phyloP scores from a whole-genome alignment of 305 asterid species.

The Solanum aculeatissimum region DNA sequence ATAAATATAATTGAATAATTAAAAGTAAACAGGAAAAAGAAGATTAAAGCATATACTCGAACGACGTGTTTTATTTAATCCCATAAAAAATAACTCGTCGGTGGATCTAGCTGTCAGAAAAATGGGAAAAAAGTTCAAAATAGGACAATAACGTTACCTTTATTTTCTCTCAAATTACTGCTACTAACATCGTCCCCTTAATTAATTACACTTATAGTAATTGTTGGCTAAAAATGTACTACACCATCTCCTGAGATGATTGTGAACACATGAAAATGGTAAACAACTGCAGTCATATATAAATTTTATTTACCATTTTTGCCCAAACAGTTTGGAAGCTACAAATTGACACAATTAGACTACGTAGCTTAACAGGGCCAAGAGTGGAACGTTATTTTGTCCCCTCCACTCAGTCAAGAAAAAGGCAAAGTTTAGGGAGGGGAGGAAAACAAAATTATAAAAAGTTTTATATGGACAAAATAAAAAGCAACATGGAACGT shows the following conservation, averaged over 20 bases:
- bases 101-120: slow-evolving; percentile 6
- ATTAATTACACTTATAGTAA: neutral
- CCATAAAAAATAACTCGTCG: slow-evolving; percentile 5
- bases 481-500: neutral
- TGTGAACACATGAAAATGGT: neutral
- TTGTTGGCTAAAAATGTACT: neutral
- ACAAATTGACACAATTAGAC: neutral
- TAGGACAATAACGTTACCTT: neutral
- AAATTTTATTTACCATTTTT: neutral
- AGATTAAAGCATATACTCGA: slow-evolving; percentile 10
- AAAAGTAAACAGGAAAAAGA: slow-evolving; percentile 1
- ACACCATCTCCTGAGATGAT: neutral
- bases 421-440: neutral
- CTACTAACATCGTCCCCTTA: neutral
- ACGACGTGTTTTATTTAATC: slow-evolving; percentile 9
- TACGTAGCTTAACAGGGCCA: neutral
- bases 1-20: neutral
- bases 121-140: neutral
- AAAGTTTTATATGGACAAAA: neutral
- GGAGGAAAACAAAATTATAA: neutral
- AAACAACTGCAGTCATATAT: neutral
- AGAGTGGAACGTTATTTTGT: neutral
- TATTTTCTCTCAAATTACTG: neutral
- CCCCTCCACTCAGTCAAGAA: neutral
- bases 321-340: neutral